Evolutionary conservation across 441 rosid species (phyloP), one percentile per base, ranked within the genome.

Genomic region (Croton laevigatus): DNA sequence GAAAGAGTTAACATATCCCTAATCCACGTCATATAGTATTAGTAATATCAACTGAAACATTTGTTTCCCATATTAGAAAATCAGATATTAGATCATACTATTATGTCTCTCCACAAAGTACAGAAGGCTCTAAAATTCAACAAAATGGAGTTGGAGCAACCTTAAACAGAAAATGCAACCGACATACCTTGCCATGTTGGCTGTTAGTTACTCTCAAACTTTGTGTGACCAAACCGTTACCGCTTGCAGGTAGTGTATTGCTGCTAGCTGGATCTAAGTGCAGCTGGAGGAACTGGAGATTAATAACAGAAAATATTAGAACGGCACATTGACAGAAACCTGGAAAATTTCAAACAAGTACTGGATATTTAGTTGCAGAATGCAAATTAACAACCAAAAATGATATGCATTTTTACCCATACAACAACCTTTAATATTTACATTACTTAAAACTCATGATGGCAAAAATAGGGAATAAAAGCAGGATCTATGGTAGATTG

Each of bases 251-350:
- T 52, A 96, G 86, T 52, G 81, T 86, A 69, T 81, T 90, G 86
- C 96, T 49, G 70, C 96, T 93, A 62, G 97, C 97, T 67, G 98
- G 92, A 77, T 96, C 97, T 78, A 96, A 84, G 77, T 91, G 95
- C 74, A 96, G 85, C 77, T 96, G 97, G 72, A 96, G 98, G 79
- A 93, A 94, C 99, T 92, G 97, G 34, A 76, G 46, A 73, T 71
- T 51, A 14, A 66, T 17, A 46, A 78, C 55, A 64, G 54, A 16
- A 68, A 36, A 62, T 53, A 22, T 80, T 59, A 73, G 58, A 68
- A 45, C 4, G 32, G n/a, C 57, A 71, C 27, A 3, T 45, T 45
- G 63, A 23, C 32, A 38, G 22, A 51, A 60, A 40, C 8, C 13
- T 48, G 42, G 36, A 37, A 46, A 3, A 13, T 69, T 36, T 60